Evolutionary conservation across 2,329 filamentous ascomycete genomes (phyloP).

Genomic region (Penicillium sp.): DNA sequence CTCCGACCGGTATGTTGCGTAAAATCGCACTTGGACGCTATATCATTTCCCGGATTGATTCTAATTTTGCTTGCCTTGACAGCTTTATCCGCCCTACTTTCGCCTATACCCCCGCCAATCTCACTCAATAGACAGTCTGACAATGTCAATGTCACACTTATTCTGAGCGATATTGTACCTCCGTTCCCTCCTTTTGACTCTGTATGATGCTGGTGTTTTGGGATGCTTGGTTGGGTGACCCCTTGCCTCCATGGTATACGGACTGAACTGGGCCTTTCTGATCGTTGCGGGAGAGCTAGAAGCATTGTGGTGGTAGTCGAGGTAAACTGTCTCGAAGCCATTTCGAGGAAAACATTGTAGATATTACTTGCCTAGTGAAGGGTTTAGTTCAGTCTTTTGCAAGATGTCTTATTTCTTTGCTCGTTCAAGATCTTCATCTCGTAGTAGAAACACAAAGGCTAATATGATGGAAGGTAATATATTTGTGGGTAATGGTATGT

Average conservation of each 20-base stretch:
- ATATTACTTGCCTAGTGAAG: slow-evolving; percentile 27
- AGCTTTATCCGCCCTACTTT: slow-evolving; percentile 78
- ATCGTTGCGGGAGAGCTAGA: slow-evolving; percentile 5
- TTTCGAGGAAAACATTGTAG: slow-evolving; percentile 24
- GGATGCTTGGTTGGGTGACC: slow-evolving; percentile 4
- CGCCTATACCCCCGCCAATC: slow-evolving; percentile 58
- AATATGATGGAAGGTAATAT: not conserved
- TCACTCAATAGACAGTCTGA: slow-evolving; percentile 46
- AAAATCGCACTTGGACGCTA: not conserved
- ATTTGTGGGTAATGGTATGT: slow-evolving; percentile 1
- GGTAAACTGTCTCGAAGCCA: slow-evolving; percentile 7
- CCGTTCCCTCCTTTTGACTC: slow-evolving; percentile 7
- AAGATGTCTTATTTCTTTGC: slow-evolving; percentile 14
- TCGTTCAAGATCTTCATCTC: not conserved
- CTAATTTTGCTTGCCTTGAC: slow-evolving; percentile 9
- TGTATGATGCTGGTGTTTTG: slow-evolving; percentile 7
- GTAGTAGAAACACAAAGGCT: not conserved
- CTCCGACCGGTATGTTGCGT: slow-evolving; percentile 62
- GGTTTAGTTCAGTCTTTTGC: slow-evolving; percentile 21
- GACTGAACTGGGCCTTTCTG: slow-evolving; percentile 9
- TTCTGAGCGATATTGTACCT: slow-evolving; percentile 6
- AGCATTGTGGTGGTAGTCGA: slow-evolving; percentile 1
- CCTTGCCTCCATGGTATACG: slow-evolving; percentile 6
- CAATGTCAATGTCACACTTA: slow-evolving; percentile 8
- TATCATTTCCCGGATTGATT: not conserved